Evolutionary conservation across 2,329 filamentous ascomycete genomes (phyloP), one percentile per base, ranked within the genome.

Genomic region (Arthrinium puccinioides): DNA sequence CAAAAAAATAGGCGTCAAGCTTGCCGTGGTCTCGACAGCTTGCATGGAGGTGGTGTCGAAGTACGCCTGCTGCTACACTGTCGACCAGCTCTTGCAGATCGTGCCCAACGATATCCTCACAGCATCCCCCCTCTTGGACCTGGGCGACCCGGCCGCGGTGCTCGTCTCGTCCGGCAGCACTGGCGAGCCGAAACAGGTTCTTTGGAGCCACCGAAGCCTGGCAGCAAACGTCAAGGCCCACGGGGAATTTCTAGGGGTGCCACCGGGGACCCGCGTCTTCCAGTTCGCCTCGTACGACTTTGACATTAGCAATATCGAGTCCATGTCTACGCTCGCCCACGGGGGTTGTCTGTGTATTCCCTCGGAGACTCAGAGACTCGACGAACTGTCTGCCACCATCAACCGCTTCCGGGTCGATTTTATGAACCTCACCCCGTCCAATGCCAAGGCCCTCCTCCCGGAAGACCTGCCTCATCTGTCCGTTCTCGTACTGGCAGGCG

Each of bases 261-360:
- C n/a, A 5, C 7, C 29, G 2, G 29, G 29, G 4, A 32, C 29
- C 11, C 18, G 18, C 4, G 29, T 32, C 6, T 14, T 32, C 29
- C 29, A 32, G 18, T 32, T 32, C 5, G 19, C 29, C 19, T 32
- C 29, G 19, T 32, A 32, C 18, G 29, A 32, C 19, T 32, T 32
- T 9, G 29, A 32, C 19, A 20, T 32, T n/a, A 32, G 29, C 19
- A 32, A 18, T n/a, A 32, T 32, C 29, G 29, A 32, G 29, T 32
- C 29, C 18, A 14, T 32, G 4, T 32, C 29, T 6, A 21, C 29
- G 2, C 18, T 32, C 4, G 29, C 21, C 11, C 18, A 32, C 18
- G 15, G 13, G 4, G 29, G 29, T 4, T 9, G 29, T 5, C 13
- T 32, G 18, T 32, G 29, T 9, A 32, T 32, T 6, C 29, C 29